These are phyloP conservation scores for Ogataea nakhonphanomensis DNA, from an alignment of 805 yeast genomes.

Conservation along the genomic window DNA sequence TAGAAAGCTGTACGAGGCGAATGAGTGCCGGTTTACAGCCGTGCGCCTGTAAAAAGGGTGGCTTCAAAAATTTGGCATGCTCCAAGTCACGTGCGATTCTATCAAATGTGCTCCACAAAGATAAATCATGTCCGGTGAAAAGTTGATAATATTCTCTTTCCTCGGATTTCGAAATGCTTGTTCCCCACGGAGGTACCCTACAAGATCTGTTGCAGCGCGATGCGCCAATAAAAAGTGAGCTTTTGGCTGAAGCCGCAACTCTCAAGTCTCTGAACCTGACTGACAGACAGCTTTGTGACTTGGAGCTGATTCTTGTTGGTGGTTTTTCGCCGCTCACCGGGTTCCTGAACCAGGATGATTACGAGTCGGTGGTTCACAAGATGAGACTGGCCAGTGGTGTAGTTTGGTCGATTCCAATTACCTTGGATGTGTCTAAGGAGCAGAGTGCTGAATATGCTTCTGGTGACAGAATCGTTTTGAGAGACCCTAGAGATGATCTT, in stretches of 20 bases:
- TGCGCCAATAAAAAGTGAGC: constrained; percentile 49
- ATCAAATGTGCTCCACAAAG: constrained; percentile 1
- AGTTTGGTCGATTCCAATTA: constrained; percentile 91
- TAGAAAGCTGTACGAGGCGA: constrained; percentile 33
- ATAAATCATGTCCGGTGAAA: background rate
- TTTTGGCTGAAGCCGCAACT: constrained; percentile 55
- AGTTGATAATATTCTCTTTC: background rate
- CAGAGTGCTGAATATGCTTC: constrained; percentile 44
- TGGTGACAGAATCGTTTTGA: constrained; percentile 66
- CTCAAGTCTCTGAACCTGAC: constrained; percentile 56
- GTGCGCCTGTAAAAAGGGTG: constrained; percentile 1
- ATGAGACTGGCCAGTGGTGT: constrained; percentile 72
- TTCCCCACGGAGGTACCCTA: constrained; percentile 88
- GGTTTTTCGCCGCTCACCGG: constrained; percentile 86
- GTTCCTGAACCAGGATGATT: constrained; percentile 64
- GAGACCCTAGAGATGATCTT: constrained; percentile 77
- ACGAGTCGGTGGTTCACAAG: constrained; percentile 61
- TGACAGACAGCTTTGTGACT: constrained; percentile 88
- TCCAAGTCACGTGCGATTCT: constrained; percentile 12
- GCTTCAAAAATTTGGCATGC: background rate
- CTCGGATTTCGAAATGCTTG: background rate
- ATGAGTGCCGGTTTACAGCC: constrained; percentile 11
- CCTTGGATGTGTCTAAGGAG: constrained; percentile 64
- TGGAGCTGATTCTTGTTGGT: constrained; percentile 88
- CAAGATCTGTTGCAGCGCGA: constrained; percentile 87